These are phyloP conservation scores for Sugiyamaella qingdaonensis DNA, from an alignment of 805 yeast species.

Conservation along the genomic window DNA sequence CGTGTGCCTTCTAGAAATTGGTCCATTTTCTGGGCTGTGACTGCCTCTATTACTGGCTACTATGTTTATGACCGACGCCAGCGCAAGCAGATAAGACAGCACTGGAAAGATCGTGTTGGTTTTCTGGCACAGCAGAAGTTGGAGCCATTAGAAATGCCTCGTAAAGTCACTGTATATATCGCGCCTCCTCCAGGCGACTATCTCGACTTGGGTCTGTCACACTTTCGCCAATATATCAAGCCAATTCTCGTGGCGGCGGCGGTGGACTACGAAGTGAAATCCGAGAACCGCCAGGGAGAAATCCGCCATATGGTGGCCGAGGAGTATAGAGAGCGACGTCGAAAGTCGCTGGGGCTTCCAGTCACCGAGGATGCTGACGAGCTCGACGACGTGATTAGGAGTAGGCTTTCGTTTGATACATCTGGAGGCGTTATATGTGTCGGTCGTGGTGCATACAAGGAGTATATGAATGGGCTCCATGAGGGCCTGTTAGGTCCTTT, in stretches of 20 bases:
- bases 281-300: conserved; percentile 84
- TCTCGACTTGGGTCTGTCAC: conserved; percentile 64
- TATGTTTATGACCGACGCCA: conserved; percentile 71
- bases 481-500: conserved; percentile 95
- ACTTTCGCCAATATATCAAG: conserved; percentile 75
- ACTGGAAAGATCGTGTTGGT: conserved; percentile 61
- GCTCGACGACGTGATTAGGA: conserved; percentile 30
- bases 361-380: conserved; percentile 21
- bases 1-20: conserved; percentile 88
- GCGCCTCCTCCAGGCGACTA: conserved; percentile 98
- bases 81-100: conserved; percentile 59
- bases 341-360: conserved; percentile 34
- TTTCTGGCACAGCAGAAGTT: conserved; percentile 48
- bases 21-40: conserved; percentile 79
- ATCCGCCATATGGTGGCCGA: conserved; percentile 80
- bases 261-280: conserved; percentile 71
- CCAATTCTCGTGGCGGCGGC: conserved; percentile 84
- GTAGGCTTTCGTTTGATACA: conserved; percentile 38
- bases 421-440: conserved; percentile 85
- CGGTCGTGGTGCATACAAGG: conserved; percentile 96
- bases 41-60: conserved; percentile 67
- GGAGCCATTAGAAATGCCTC: conserved; percentile 49
- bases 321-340: conserved; percentile 66
- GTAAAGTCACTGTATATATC: conserved; percentile 75
- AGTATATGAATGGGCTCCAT: conserved; percentile 83